Percentiles rank a stretch among this genome's conserved stretches.
Conservation (phyloP, 2,329 filamentous ascomycete genomes). For the Ophiostoma ulmi region DNA sequence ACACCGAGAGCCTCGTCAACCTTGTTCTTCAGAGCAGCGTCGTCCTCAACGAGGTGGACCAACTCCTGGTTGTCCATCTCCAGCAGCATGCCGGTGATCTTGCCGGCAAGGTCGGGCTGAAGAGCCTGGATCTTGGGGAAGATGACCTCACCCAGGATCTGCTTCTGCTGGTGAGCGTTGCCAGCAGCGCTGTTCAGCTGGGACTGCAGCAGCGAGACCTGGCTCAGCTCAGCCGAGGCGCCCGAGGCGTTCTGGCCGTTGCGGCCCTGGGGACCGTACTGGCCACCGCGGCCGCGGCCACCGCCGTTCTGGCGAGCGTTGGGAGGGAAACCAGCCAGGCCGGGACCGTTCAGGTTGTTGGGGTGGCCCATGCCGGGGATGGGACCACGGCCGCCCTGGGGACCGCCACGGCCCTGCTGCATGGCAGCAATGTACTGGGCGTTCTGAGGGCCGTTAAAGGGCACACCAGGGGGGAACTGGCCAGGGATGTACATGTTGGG, state of each 20-base stretch:
- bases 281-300: conserved; percentile 42
- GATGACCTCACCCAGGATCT: conserved; percentile 93
- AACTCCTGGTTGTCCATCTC: conserved; percentile 98
- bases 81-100: conserved; percentile 99
- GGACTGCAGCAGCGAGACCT: conserved; percentile 46
- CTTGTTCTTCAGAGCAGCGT: conserved; percentile 83
- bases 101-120: conserved; percentile 92
- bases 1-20: conserved; percentile 95
- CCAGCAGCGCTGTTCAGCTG: conserved; percentile 49
- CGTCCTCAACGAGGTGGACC: conserved; percentile 90
- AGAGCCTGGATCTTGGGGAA: conserved; percentile 97
- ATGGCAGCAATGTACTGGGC: conserved; percentile 77
- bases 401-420: conserved; percentile 61
- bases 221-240: conserved; percentile 36
- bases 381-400: conserved; percentile 60
- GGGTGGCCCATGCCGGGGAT: conserved; percentile 55
- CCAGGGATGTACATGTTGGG: conserved; percentile 81
- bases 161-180: conserved; percentile 81
- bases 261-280: conserved; percentile 43
- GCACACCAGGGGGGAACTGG: conserved; percentile 68
- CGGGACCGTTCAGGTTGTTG: conserved; percentile 55
- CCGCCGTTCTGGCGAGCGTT: conserved; percentile 46
- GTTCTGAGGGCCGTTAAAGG: conserved; percentile 74
- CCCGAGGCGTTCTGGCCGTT: conserved; percentile 37
- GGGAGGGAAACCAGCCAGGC: conserved; percentile 54